These are phyloP conservation scores for Aspergillus indologenus DNA, from an alignment of 495 filamentous ascomycete genomes.

Conservation along the genomic window DNA sequence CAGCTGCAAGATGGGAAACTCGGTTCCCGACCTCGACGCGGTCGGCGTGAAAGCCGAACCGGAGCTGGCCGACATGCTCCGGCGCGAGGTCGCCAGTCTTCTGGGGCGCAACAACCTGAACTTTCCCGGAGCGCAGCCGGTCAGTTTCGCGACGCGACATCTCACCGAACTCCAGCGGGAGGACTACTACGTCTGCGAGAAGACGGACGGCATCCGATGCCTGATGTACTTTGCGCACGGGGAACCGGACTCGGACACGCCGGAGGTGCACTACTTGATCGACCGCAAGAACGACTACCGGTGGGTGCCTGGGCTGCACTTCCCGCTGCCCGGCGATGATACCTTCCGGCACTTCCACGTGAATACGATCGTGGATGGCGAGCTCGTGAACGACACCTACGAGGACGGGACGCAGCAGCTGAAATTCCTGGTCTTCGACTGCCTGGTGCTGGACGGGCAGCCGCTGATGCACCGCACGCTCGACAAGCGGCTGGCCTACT, in stretches of 20 bases:
- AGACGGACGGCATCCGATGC: constrained; percentile 94
- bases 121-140: constrained; percentile 94
- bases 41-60: constrained; percentile 62
- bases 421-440: constrained; percentile 90
- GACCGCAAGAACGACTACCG: constrained; percentile 98
- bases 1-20: constrained; percentile 35
- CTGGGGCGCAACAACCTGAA: constrained; percentile 60
- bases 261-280: constrained; percentile 76
- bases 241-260: constrained; percentile 42
- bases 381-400: constrained; percentile 78
- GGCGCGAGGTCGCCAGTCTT: constrained; percentile 70
- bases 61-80: constrained; percentile 57
- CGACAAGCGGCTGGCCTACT: constrained; percentile 85
- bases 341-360: constrained; percentile 63
- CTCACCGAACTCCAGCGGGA: constrained; percentile 69
- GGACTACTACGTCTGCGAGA: constrained; percentile 98
- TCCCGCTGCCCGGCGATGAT: constrained; percentile 65
- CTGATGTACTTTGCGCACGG: constrained; percentile 77
- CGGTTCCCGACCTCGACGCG: constrained; percentile 46
- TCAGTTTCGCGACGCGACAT: constrained; percentile 80
- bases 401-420: constrained; percentile 61
- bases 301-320: constrained; percentile 72
- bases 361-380: constrained; percentile 85
- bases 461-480: constrained; percentile 72
- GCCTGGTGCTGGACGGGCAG: constrained; percentile 75